Base-by-base conservation (phyloP, 1,139 yeast genomes). In the Suhomyces ambrosiae region DNA sequence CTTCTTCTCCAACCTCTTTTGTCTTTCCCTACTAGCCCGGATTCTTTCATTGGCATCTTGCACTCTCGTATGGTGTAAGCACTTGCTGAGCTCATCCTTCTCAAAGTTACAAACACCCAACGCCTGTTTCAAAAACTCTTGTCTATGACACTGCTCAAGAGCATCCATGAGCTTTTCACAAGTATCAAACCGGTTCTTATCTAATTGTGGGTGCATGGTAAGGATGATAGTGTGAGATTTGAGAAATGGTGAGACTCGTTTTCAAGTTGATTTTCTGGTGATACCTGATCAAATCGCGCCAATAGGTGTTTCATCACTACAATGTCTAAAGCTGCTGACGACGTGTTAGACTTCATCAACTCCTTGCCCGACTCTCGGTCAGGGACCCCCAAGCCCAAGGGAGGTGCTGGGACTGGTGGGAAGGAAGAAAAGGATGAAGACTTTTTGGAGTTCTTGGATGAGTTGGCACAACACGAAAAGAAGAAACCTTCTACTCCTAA, bases 161-260 rank as follows among this genome's bases (percentile, higher is more conserved):
- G 96, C 96, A 47, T 83, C 83, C 65, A 92, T 88, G 37, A 89
- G 74, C 46, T 82, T 85, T 35, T 79, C 82, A 60, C 98, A 92
- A 23, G 85, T 65, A 38, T 66, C 71, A 44, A 71, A 71, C 47
- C 76, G 58, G 44, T 60, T 62, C 45, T 61, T 66, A 52, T 71
- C 77, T 47, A 71, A 59, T 47, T 71, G 76, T 13, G 77, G 77
- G 45, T 71, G 77, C 77, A 71, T 71, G 16, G 18, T 12, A 15
- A 18, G 8, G 14, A 7, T 16, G 14, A 4, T 23, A 23, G 12
- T 8, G 12, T 24, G 16, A 18, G 21, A 6, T 18, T 18, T 18
- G n/a, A n/a, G n/a, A n/a, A n/a, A n/a, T 18, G 21, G 8, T 18
- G 21, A 18, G 21, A 18, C 21, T n/a, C 21, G 8, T 18, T 18